Conservation (phyloP, 108 stramenopile genomes). For the Cyclotella atomus region DNA sequence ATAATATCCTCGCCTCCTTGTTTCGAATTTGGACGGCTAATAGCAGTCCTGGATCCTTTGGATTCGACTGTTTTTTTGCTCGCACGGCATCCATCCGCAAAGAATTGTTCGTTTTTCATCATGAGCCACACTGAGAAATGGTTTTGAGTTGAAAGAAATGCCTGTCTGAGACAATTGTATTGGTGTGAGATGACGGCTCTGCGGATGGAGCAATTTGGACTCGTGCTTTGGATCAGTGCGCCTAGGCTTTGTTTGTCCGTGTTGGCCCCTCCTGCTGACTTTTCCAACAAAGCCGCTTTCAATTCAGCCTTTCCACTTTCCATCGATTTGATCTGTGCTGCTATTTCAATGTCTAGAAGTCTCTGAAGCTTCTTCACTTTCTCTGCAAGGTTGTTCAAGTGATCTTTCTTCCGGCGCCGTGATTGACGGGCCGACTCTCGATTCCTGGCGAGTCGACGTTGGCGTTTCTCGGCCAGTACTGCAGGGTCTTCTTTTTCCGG, state of each 20-base stretch:
- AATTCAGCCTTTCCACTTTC: slow-evolving; percentile 36
- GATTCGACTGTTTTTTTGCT: slow-evolving; percentile 14
- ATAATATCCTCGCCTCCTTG: slow-evolving; percentile 83
- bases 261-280: slow-evolving; percentile 18
- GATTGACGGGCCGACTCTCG: slow-evolving; percentile 84
- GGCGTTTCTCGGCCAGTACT: slow-evolving; percentile 75
- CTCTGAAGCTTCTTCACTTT: slow-evolving; percentile 70
- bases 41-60: slow-evolving; percentile 24
- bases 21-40: slow-evolving; percentile 79
- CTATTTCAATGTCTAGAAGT: slow-evolving; percentile 71
- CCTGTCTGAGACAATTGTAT: slow-evolving; percentile 59
- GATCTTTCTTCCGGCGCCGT: slow-evolving; percentile 83
- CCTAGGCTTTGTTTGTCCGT: slow-evolving; percentile 16
- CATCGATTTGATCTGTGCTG: slow-evolving; percentile 59
- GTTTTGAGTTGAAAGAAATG: slow-evolving; percentile 71
- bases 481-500: slow-evolving; percentile 41
- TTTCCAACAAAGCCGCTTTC: slow-evolving; percentile 29
- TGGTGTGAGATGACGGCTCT: slow-evolving; percentile 75
- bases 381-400: slow-evolving; percentile 56
- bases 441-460: slow-evolving; percentile 81
- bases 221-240: slow-evolving; percentile 13
- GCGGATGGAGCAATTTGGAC: slow-evolving; percentile 53
- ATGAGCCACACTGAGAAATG: slow-evolving; percentile 76
- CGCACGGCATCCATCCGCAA: slow-evolving; percentile 45
- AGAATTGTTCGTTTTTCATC: slow-evolving; percentile 60